phyloP scores from a whole-genome alignment of 2,329 filamentous ascomycete genomes.

The Dendryphion nanum region DNA sequence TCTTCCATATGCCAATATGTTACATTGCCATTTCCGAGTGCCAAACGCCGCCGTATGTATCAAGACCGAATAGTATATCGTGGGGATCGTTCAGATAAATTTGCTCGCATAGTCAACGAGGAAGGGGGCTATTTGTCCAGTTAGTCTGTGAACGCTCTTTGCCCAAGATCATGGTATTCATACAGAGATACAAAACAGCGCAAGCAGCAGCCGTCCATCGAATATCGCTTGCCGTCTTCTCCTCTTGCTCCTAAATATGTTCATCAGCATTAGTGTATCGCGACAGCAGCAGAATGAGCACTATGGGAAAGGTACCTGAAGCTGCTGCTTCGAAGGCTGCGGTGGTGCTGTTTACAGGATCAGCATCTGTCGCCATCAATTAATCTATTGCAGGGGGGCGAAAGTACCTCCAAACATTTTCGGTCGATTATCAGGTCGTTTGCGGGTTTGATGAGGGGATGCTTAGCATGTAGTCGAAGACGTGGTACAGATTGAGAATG shows the following conservation, averaged over 20 bases:
- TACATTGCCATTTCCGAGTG: too few relatives aligned
- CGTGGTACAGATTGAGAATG: too few relatives aligned
- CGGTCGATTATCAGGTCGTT: too few relatives aligned
- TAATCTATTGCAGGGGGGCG: too few relatives aligned
- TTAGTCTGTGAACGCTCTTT: background rate
- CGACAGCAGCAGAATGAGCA: background rate
- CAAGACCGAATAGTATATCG: background rate
- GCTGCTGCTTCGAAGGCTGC: conserved; percentile 67
- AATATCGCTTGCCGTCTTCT: conserved; percentile 65
- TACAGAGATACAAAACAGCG: conserved; percentile 75
- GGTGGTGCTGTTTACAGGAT: conserved; percentile 63
- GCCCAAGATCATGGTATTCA: conserved; percentile 25
- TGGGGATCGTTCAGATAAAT: conserved; percentile 41
- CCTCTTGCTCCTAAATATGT: conserved; percentile 47
- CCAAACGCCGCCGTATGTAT: background rate
- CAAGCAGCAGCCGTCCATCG: conserved; percentile 66
- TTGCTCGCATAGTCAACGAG: conserved; percentile 55
- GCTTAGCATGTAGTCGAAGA: too few relatives aligned
- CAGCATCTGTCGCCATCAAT: too few relatives aligned
- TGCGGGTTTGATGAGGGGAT: too few relatives aligned
- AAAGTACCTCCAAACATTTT: too few relatives aligned
- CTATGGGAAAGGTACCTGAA: conserved; percentile 51
- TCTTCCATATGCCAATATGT: too few relatives aligned
- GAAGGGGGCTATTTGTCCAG: conserved; percentile 50
- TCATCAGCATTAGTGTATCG: background rate